Evolutionary conservation across 768 basidiomycete genomes (phyloP).

Genomic region (Lactarius vividus): DNA sequence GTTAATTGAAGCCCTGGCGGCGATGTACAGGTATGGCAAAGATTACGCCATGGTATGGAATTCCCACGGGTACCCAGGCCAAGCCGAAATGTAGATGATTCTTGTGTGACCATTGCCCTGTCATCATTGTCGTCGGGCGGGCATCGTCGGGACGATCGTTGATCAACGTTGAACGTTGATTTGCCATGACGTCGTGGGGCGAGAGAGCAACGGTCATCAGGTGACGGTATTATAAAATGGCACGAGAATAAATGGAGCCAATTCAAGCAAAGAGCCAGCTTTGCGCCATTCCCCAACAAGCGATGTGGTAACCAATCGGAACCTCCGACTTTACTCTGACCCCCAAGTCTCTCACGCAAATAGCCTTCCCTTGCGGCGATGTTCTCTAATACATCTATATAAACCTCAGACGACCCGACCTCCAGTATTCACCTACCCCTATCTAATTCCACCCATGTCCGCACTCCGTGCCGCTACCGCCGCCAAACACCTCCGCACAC

Average conservation of each 20-base stretch:
- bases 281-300: slow-evolving; percentile 5
- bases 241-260: background rate
- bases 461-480: slow-evolving; percentile 29
- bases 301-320: slow-evolving; percentile 24
- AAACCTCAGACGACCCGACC: background rate
- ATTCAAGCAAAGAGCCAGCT: too few species aligned
- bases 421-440: background rate
- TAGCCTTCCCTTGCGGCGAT: background rate
- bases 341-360: slow-evolving; percentile 14
- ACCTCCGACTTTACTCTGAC: background rate
- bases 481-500: slow-evolving; percentile 33
- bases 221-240: slow-evolving; percentile 8
- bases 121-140: background rate
- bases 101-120: background rate
- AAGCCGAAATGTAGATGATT: background rate
- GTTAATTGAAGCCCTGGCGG: background rate
- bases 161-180: too few species aligned
- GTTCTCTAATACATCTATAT: background rate
- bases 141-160: background rate
- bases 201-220: background rate
- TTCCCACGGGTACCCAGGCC: background rate
- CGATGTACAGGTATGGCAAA: background rate
- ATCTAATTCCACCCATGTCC: slow-evolving; percentile 31
- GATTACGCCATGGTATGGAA: background rate
- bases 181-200: background rate